These are phyloP conservation scores for Neurospora africana DNA, from an alignment of 495 filamentous ascomycete genomes.

Conservation along the genomic window DNA sequence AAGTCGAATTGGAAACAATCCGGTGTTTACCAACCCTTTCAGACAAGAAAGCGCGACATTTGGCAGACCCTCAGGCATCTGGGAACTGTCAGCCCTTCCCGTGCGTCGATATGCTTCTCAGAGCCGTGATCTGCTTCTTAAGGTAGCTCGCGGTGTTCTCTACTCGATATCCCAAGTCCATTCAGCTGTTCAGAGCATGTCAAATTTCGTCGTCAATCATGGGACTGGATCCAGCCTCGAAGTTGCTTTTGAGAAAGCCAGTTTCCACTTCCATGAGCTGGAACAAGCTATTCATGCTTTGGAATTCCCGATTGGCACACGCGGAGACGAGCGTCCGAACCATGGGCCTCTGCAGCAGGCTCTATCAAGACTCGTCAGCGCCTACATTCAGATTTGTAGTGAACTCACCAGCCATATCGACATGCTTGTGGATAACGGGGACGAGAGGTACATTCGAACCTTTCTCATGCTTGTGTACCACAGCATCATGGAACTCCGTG, in stretches of 20 bases:
- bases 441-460: constrained; percentile 65
- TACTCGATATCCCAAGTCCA: constrained; percentile 77
- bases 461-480: constrained; percentile 69
- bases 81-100: constrained; percentile 70
- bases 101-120: constrained; percentile 55
- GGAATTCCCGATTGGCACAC: constrained; percentile 40
- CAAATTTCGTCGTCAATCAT: constrained; percentile 51
- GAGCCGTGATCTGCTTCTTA: constrained; percentile 49
- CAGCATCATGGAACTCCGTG: constrained; percentile 59
- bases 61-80: constrained; percentile 45
- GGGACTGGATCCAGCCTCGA: constrained; percentile 60
- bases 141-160: constrained; percentile 71
- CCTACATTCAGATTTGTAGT: constrained; percentile 61
- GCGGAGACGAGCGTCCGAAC: constrained; percentile 36
- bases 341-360: constrained; percentile 52
- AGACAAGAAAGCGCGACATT: constrained; percentile 44
- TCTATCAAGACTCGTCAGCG: constrained; percentile 55
- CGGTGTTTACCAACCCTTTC: constrained; percentile 46
- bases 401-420: constrained; percentile 55
- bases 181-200: constrained; percentile 55
- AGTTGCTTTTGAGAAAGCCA: constrained; percentile 63
- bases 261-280: constrained; percentile 58
- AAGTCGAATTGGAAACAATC: not conserved
- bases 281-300: constrained; percentile 59
- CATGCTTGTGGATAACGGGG: constrained; percentile 58